phyloP scores from a whole-genome alignment of 768 basidiomycete species.

The Boletus subparvulus region DNA sequence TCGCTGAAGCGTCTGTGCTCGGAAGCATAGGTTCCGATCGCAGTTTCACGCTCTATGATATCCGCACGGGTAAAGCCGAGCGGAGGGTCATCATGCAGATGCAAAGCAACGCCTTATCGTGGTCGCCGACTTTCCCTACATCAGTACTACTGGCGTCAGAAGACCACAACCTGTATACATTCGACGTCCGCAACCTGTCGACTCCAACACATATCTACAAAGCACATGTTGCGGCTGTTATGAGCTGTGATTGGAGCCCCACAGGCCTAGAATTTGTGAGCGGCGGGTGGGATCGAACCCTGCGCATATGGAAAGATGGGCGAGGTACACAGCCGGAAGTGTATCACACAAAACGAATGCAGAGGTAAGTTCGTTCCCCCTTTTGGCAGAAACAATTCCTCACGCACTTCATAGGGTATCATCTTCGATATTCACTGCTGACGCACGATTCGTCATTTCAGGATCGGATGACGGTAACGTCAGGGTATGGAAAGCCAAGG shows the following conservation, averaged over 20 bases:
- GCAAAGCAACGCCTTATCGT: constrained; percentile 85
- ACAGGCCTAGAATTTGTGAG: constrained; percentile 95
- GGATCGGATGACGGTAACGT: constrained; percentile 97
- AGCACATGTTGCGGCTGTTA: constrained; percentile 94
- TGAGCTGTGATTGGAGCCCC: constrained; percentile 96
- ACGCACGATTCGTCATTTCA: constrained; percentile 86
- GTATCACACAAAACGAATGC: constrained; percentile 99
- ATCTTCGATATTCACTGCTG: constrained; percentile 83
- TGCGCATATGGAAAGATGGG: constrained; percentile 90
- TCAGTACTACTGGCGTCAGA: constrained; percentile 92
- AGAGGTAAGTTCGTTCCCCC: constrained; percentile 54
- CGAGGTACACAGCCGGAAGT: constrained; percentile 81
- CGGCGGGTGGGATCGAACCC: constrained; percentile 94
- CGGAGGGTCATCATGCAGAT: constrained; percentile 91
- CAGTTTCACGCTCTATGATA: constrained; percentile 94
- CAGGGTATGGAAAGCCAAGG: constrained; percentile 92
- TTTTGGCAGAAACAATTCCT: background rate
- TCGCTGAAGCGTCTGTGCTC: constrained; percentile 91
- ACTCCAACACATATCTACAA: constrained; percentile 93
- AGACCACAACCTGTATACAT: constrained; percentile 98
- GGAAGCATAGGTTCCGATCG: constrained; percentile 94
- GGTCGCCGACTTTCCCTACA: constrained; percentile 97
- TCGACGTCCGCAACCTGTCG: constrained; percentile 84
- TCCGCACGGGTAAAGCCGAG: constrained; percentile 95
- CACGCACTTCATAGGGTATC: constrained; percentile 59